Evolutionary conservation across 2,329 filamentous ascomycete genomes (phyloP), one percentile per base, ranked within the genome.

Genomic region (Fusarium xyrophilum): DNA sequence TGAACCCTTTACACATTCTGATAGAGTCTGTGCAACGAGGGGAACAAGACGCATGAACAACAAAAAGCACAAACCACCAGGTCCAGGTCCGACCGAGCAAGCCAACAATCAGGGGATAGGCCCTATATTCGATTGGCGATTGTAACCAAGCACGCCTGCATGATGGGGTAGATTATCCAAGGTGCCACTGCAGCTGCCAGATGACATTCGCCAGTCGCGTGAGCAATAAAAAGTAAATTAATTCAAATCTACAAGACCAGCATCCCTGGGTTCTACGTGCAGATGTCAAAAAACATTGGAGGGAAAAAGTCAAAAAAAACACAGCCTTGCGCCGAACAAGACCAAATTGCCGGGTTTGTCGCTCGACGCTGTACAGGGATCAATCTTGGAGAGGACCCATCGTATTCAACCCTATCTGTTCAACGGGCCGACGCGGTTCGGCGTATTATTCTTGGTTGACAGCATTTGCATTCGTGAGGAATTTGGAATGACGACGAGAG

Each of bases 111-210:
- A 38, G 19, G 35, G 36, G 30, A 40, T 35, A 19, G 32, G 33
- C 27, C 30, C 23, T 47, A 35, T 59, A 33, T 44, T 56, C 66
- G 66, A 68, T 68, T 67, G 62, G 66, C 66, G 66, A 69, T 55
- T 53, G 53, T 39, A 48, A 56, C 52, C 36, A 43, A 53, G 14
- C 51, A 25, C 51, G 32, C 28, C 55, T 35, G 36, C 42, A 32
- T 38, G 19, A 17, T 23, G 19, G 30, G 33, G 35, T 21, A 42
- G 14, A 52, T 14, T 52, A 53, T 30, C 44, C 56, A 27, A 32
- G 58, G 38, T 60, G 38, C 30, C 33, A 54, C 38, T 54, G 56
- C 47, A 62, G 60, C 6, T 62, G 56, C 50, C 40, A 62, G 51
- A 54, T 32, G 30, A 23, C 36, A 30, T 54, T 50, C 25, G 12